phyloP scores from a whole-genome alignment of 139 green algal species.

The Tetradesmus obliquus region DNA sequence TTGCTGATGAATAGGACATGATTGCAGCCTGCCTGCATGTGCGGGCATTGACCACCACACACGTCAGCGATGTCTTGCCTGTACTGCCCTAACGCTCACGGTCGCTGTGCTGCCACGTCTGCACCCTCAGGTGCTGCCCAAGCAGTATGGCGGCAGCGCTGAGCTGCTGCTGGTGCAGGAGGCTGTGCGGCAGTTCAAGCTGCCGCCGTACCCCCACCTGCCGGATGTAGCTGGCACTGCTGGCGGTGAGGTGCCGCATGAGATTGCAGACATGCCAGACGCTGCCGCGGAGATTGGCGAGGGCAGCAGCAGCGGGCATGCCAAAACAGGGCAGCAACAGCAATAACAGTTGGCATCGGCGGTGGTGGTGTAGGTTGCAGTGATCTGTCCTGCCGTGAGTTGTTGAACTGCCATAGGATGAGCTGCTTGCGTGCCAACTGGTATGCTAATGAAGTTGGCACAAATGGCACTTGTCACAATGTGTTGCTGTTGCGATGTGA shows the following conservation, averaged over 20 bases:
- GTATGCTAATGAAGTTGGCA: too few relatives aligned
- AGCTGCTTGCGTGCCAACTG: too few relatives aligned
- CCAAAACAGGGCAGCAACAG: not conserved
- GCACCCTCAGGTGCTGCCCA: conserved; percentile 20
- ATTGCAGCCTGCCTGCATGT: too few relatives aligned
- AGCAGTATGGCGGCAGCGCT: conserved; percentile 39
- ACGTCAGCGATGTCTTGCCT: too few relatives aligned
- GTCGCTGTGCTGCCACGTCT: not conserved
- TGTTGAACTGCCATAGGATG: too few relatives aligned
- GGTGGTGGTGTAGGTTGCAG: too few relatives aligned
- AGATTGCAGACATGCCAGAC: not conserved
- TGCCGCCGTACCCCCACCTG: conserved; percentile 37
- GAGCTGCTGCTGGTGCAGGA: conserved; percentile 29
- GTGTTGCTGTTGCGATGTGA: too few relatives aligned
- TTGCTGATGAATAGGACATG: too few relatives aligned
- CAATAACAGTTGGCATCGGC: not conserved
- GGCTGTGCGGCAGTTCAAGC: conserved; percentile 18
- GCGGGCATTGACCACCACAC: too few relatives aligned
- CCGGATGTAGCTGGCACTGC: not conserved
- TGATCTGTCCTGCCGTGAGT: too few relatives aligned
- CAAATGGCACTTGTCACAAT: too few relatives aligned
- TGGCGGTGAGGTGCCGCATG: not conserved
- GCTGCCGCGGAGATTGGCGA: not conserved
- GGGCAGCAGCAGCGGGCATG: not conserved
- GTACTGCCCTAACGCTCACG: not conserved